Conservation (phyloP, 2,329 filamentous ascomycete genomes). For the Colletotrichum acutatum region DNA sequence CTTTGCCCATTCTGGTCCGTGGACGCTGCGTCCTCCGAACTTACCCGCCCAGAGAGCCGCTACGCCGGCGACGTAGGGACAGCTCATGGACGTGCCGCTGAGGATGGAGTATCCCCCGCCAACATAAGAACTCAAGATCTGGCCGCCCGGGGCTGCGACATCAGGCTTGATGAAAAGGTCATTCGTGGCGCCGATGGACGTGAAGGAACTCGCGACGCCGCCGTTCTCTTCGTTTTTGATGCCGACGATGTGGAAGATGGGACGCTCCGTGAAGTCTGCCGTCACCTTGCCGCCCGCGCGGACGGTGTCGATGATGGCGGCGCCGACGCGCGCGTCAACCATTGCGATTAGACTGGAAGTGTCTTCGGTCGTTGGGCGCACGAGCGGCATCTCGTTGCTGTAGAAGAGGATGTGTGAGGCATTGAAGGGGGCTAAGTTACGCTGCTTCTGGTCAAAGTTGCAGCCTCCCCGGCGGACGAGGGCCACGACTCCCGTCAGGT, state of each 20-base stretch:
- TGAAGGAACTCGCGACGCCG: slow-evolving; percentile 48
- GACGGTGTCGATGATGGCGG: slow-evolving; percentile 36
- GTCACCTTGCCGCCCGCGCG: slow-evolving; percentile 33
- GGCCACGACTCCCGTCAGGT: slow-evolving; percentile 53
- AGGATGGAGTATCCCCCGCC: slow-evolving; percentile 49
- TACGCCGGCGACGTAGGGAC: slow-evolving; percentile 54
- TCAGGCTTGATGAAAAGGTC: slow-evolving; percentile 53
- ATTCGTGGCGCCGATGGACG: slow-evolving; percentile 53
- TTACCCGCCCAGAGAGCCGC: slow-evolving; percentile 46
- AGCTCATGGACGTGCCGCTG: slow-evolving; percentile 60
- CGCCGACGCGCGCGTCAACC: slow-evolving; percentile 31
- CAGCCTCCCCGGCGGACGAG: slow-evolving; percentile 54
- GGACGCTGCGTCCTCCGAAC: slow-evolving; percentile 51
- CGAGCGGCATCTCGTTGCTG: slow-evolving; percentile 41
- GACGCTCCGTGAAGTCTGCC: slow-evolving; percentile 36
- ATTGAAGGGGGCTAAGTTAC: slow-evolving; percentile 50
- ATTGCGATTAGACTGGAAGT: slow-evolving; percentile 31
- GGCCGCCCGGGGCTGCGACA: slow-evolving; percentile 50
- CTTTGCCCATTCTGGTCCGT: slow-evolving; percentile 43
- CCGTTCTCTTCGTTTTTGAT: slow-evolving; percentile 39
- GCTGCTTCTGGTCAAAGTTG: slow-evolving; percentile 48
- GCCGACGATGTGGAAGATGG: slow-evolving; percentile 35
- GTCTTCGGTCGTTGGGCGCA: slow-evolving; percentile 13
- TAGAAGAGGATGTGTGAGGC: slow-evolving; percentile 55
- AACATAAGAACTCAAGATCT: slow-evolving; percentile 54